Evolutionary conservation across 768 basidiomycete genomes (phyloP).

Genomic region (Paxillus rubicundulus): DNA sequence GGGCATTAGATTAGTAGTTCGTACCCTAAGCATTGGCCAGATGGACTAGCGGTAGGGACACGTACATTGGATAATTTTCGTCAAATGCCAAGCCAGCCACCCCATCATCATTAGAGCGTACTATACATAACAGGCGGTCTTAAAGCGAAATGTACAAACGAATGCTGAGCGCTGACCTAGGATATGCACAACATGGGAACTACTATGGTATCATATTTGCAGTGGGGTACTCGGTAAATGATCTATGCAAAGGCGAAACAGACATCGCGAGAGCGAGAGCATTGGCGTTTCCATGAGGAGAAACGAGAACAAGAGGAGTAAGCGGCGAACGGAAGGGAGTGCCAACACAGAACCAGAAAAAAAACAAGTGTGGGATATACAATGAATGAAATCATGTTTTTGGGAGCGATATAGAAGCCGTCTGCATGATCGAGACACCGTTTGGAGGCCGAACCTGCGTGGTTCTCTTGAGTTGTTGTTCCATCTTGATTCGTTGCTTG

Average conservation of each 20-base stretch:
- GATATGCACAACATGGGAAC: constrained; percentile 10
- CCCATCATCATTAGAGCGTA: background rate
- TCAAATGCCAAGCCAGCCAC: too few relatives aligned
- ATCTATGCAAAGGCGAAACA: constrained; percentile 1
- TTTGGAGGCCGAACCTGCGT: constrained; percentile 37
- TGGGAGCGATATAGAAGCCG: constrained; percentile 28
- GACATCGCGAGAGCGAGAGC: background rate
- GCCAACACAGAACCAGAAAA: constrained; percentile 3
- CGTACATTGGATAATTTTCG: too few relatives aligned
- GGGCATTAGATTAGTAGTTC: too few relatives aligned
- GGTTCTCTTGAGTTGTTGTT: constrained; percentile 67
- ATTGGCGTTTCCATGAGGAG: background rate
- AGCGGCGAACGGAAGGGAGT: background rate
- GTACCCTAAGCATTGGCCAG: too few relatives aligned
- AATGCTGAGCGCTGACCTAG: background rate
- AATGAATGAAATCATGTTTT: constrained; percentile 6
- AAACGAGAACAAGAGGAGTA: background rate
- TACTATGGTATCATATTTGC: constrained; percentile 10
- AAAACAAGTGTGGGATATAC: background rate
- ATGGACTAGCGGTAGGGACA: too few relatives aligned
- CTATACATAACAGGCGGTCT: background rate
- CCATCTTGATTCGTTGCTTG: constrained; percentile 73
- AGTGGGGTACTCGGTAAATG: constrained; percentile 16
- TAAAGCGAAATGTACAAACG: constrained; percentile 4
- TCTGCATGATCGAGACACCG: constrained; percentile 27